Conservation (phyloP, 2,329 filamentous ascomycete species). For the Diplodia sapinea region DNA sequence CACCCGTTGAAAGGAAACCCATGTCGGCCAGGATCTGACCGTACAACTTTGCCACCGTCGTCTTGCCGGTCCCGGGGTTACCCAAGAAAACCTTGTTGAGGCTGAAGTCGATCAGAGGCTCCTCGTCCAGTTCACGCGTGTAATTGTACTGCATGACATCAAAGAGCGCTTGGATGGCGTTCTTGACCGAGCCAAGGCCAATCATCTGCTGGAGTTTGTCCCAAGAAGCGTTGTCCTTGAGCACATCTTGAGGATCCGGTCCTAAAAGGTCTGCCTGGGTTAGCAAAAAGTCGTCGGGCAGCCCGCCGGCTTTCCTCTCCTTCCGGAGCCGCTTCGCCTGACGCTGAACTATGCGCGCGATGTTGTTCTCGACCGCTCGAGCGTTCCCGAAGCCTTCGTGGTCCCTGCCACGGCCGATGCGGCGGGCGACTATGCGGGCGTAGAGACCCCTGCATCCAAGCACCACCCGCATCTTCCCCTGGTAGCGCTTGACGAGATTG, state of each 20-base stretch:
- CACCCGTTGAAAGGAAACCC: constrained; percentile 69
- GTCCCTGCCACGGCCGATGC: constrained; percentile 67
- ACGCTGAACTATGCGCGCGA: constrained; percentile 61
- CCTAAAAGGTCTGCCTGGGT: constrained; percentile 74
- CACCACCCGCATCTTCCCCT: constrained; percentile 63
- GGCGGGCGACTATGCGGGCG: constrained; percentile 65
- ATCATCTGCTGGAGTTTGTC: constrained; percentile 62
- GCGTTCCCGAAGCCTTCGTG: constrained; percentile 76
- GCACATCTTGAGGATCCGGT: constrained; percentile 63
- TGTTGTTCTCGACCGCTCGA: constrained; percentile 67
- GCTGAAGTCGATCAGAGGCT: constrained; percentile 63
- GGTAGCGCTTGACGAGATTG: constrained; percentile 62
- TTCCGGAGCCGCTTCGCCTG: constrained; percentile 63
- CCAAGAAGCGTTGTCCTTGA: constrained; percentile 64
- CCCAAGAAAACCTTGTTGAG: constrained; percentile 75
- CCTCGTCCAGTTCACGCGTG: constrained; percentile 66
- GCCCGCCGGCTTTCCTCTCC: constrained; percentile 51
- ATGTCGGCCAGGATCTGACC: constrained; percentile 71
- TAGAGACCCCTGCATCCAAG: constrained; percentile 66
- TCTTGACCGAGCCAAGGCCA: constrained; percentile 68
- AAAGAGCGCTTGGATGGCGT: constrained; percentile 63
- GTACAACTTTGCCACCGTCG: constrained; percentile 75
- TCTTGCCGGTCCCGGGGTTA: constrained; percentile 77
- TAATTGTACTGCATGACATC: constrained; percentile 70
- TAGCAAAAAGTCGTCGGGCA: constrained; percentile 64